Percentiles rank a stretch among this genome's conserved stretches.
These are phyloP conservation scores for Brassica napus DNA, from an alignment of 345 rosid species.

Conservation along the genomic window Da-Ae NC_063446.1:135001-135500, in stretches of 20 bases:
- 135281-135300: conserved; percentile 83
- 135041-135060: conserved; percentile 48
- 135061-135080: conserved; percentile 54
- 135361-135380: not conserved
- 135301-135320: conserved; percentile 77
- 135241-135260: conserved; percentile 58
- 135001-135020: not conserved
- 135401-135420: conserved; percentile 64
- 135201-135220: not conserved
- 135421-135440: conserved; percentile 70
- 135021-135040: not conserved
- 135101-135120: conserved; percentile 79
- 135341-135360: not conserved
- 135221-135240: not conserved
- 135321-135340: not conserved
- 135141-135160: conserved; percentile 74
- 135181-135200: conserved; percentile 6
- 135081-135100: conserved; percentile 68
- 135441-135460: conserved; percentile 91
- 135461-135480: conserved; percentile 72
- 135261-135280: conserved; percentile 64
- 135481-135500: conserved; percentile 66
- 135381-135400: conserved; percentile 10
- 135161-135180: conserved; percentile 72
- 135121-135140: conserved; percentile 73